Base-by-base conservation (phyloP, 371 early-diverging fungal genomes). In the Parasitella parasitica region DNA sequence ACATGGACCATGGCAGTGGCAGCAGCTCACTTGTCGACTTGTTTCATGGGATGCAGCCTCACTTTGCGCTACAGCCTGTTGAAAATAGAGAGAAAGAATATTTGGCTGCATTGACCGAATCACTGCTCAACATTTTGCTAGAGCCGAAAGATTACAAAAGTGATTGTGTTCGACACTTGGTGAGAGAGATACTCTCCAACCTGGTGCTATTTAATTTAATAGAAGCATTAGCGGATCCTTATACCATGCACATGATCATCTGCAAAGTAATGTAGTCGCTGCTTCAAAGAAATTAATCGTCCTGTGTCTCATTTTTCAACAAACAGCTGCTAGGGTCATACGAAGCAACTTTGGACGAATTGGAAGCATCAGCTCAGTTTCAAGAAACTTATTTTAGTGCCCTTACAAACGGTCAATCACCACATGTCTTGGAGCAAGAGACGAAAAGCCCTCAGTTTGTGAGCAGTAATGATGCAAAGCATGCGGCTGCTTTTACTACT, bases 1-100 rank as follows among this genome's bases (percentile, higher is more conserved):
- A 76, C 12, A 81, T 83, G 57, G 75, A 79, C 16, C 84, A 82
- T 55, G 84, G 79, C 0, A 77, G 84, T 43, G 78, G 80, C 20
- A 63, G 80, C 12, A 69, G 72, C 1, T 67, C 74, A 1, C 55
- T 86, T 5, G 74, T 74, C 26, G 65, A 70, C 1, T 67, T 83
- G 9, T 86, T 86, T 63, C 85, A 86, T 65, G 86, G 86, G n/a
- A 69, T 81, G 55, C 86, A 86, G 26, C 86, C 86, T 4, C 86
- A 86, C 58, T 82, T 82, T 71, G 86, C 85, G 0, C 55, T 86
- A 11, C 60, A 72, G 27, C 70, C 75, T 28, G 66, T 73, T 27
- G 73, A 79, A 46, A 74, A 78, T 27, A 56, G 75, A 35, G 82
- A 85, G 43, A 64, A 66, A 28, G 85, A 86, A 36, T 86, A 86